Evolutionary conservation across 176 grass and related monocot species (phyloP), one percentile per base, ranked within the genome.

Genomic region (Poa pratensis): DNA sequence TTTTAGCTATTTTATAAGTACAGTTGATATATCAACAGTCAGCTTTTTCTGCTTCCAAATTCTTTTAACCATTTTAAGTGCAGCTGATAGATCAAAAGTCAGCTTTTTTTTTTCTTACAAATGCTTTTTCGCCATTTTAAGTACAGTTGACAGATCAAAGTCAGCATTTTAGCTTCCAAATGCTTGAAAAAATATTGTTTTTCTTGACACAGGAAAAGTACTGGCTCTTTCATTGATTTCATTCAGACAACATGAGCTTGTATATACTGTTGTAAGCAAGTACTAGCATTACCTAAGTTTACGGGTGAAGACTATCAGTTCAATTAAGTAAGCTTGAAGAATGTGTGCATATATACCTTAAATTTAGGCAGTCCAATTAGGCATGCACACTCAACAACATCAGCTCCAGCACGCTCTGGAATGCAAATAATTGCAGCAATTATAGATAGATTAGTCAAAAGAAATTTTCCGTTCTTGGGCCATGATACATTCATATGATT

Each of bases 321-420:
- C 15, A 17, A 17, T 51, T 5, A 51, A 17, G 14, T 51, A 51
- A 51, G 49, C 49, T 51, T 4, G 5, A 61, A 63, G 12, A 63
- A 28, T 15, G 24, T 28, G 24, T 60, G 15, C 27, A 43, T 45
- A 45, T 1, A 19, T 87, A 95, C 96, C 93, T 92, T 98, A 76
- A 95, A 98, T 82, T 94, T 98, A 16, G 96, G 93, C 78, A 98
- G 75, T 22, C 96, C 96, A 27, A 98, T 86, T 55, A 98, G 68
- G 50, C 96, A 98, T 77, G 96, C 96, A 86, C 93, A 98, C 78
- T 98, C 96, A 75, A 98, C 88, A 50, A 98, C 96, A 49, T 95
- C 89, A 86, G 84, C 96, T 73, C 89, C 81, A 8, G 88, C 89
- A 23, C 93, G 96, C 61, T 95, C 96, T 98, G 78, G 24, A 91